Percentiles rank a stretch among this genome's conserved stretches.
These are phyloP conservation scores for Globisporangium abappressorium DNA, from an alignment of 352 stramenopile genomes.

Conservation along the genomic window DNA sequence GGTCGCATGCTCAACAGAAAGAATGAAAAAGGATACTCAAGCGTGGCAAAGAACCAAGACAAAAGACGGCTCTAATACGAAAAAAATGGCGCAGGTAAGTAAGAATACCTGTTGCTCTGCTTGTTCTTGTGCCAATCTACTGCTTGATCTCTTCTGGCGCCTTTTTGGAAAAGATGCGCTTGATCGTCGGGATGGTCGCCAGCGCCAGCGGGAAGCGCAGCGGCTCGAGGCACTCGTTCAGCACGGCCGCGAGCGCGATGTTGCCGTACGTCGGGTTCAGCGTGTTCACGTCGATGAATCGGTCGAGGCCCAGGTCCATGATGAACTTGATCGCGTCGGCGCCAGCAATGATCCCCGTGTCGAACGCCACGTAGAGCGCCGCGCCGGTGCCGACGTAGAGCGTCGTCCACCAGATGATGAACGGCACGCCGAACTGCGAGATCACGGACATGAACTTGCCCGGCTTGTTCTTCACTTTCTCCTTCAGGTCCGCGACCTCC, in stretches of 20 bases:
- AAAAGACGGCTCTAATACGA: conserved; percentile 5
- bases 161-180: conserved; percentile 58
- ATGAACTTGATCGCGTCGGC: conserved; percentile 83
- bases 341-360: conserved; percentile 63
- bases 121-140: conserved; percentile 5
- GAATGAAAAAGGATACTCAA: no score
- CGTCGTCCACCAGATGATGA: conserved; percentile 79
- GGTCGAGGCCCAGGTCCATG: conserved; percentile 76
- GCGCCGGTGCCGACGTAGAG: conserved; percentile 72
- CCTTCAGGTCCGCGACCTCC: conserved; percentile 58
- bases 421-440: conserved; percentile 84
- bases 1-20: not conserved
- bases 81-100: not conserved
- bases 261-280: conserved; percentile 87
- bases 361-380: conserved; percentile 77
- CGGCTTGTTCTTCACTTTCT: conserved; percentile 61
- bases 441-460: conserved; percentile 76
- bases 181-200: conserved; percentile 77
- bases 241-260: conserved; percentile 77
- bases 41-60: not conserved
- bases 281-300: conserved; percentile 62
- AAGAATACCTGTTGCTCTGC: not conserved
- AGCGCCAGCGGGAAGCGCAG: conserved; percentile 85
- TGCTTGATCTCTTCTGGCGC: conserved; percentile 21
- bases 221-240: conserved; percentile 86